Conservation (phyloP, 1,284 basidiomycete species). For the Apiotrichum gracile region DNA sequence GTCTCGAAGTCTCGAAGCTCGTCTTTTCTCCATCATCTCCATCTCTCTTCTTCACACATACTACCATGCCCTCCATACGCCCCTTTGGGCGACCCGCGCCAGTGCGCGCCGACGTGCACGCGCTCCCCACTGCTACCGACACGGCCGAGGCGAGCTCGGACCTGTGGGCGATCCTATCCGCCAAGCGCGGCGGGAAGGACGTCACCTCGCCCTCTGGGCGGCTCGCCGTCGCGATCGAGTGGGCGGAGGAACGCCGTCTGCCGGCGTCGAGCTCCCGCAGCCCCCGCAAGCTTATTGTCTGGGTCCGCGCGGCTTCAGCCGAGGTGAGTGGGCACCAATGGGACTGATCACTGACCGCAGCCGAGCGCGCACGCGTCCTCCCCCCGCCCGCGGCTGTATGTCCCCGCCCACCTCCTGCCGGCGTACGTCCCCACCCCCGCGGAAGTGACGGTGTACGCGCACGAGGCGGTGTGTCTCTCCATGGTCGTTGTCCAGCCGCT, state of each 20-base stretch:
- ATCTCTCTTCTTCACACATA: background rate
- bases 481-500: conserved; percentile 38
- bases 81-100: conserved; percentile 17
- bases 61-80: conserved; percentile 7
- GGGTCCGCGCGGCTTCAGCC: conserved; percentile 6
- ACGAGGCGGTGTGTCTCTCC: conserved; percentile 33
- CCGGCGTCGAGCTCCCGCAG: background rate
- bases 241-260: conserved; percentile 12
- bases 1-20: no score
- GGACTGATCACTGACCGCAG: background rate
- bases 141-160: conserved; percentile 10
- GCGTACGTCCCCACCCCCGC: conserved; percentile 25
- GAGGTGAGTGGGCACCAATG: conserved; percentile 5
- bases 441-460: conserved; percentile 19
- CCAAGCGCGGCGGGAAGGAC: background rate
- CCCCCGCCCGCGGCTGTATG: conserved; percentile 13
- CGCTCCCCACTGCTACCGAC: conserved; percentile 7
- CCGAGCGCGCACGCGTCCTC: background rate
- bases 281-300: conserved; percentile 14
- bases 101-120: conserved; percentile 9
- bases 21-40: background rate
- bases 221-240: conserved; percentile 12
- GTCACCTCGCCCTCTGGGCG: background rate
- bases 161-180: conserved; percentile 11
- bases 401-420: conserved; percentile 32